Evolutionary conservation across 1,284 basidiomycete genomes (phyloP), one percentile per base, ranked within the genome.

Genomic region (Ustilago loliicola): DNA sequence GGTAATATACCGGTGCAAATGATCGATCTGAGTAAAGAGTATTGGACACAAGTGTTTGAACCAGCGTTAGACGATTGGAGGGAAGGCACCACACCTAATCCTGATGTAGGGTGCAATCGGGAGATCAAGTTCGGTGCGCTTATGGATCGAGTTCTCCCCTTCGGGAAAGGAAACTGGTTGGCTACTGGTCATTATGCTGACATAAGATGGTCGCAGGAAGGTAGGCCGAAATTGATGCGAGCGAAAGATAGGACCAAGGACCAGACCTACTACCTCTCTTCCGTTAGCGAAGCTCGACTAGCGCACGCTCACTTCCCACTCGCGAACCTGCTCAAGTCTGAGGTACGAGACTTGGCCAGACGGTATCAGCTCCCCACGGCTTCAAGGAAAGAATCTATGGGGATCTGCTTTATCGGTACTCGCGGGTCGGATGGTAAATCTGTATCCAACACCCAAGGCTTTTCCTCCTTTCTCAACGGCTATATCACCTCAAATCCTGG

Each of bases 81-180:
- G 19, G 61, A 66, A 1, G 84, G 84, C 11, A 61, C 94, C 0
- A 86, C 85, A 19, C 96, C 96, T 0, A 98, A 98, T 86, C 95
- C 96, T 0, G 96, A 98, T 83, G 92, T 98, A 1, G 92, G 91
- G 89, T 98, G 96, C 86, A 98, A 99, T 87, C 90, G 89, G 81
- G 93, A 96, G 86, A 94, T 98, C 85, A 98, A 98, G 86, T 98
- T 98, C 79, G 94, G 94, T 3, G 92, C 93, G 0, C 88, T 99
- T 17, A 88, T 96, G 56, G 90, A 94, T 13, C 60, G 76, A 3
- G 52, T 62, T 8, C 58, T 60, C 6, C 11, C 23, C 15, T 38
- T 21, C 4, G 34, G 32, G 32, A 5, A 54, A 25, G 10, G 75
- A 71, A 21, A 66, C 88, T 64, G 87, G 90, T 88, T 96, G 48